These are phyloP conservation scores for Hymenoscyphus infarciens DNA, from an alignment of 2,329 filamentous ascomycete genomes.

Conservation along the genomic window DNA sequence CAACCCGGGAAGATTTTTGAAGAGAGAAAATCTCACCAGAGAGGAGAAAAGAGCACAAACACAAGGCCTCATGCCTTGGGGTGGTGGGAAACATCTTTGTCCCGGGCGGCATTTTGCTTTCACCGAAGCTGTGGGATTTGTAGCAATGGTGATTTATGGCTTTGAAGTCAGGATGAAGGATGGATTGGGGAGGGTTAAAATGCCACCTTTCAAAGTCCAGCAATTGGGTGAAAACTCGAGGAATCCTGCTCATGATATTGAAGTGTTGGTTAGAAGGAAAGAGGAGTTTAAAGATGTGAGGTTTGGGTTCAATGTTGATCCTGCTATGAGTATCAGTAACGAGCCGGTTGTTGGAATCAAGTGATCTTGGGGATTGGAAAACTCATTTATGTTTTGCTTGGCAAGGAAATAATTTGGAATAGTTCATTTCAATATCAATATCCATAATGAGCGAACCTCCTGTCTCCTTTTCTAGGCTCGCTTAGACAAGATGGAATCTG, in stretches of 20 bases:
- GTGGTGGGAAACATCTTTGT: constrained; percentile 41
- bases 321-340: background rate
- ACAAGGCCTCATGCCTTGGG: constrained; percentile 39
- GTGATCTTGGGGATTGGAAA: background rate
- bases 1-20: constrained; percentile 42
- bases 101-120: constrained; percentile 41
- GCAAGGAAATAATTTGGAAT: no score
- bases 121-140: constrained; percentile 39
- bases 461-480: background rate
- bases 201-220: constrained; percentile 15
- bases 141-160: constrained; percentile 34
- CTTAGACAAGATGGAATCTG: background rate
- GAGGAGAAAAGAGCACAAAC: constrained; percentile 18
- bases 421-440: no score
- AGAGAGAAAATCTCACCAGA: constrained; percentile 20
- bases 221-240: constrained; percentile 16
- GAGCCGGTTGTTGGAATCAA: background rate
- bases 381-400: no score
- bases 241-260: constrained; percentile 18
- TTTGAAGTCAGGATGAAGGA: constrained; percentile 29
- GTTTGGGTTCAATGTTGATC: constrained; percentile 22
- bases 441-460: no score
- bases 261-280: constrained; percentile 20
- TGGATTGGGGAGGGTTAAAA: constrained; percentile 23
- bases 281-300: constrained; percentile 25